phyloP scores from a whole-genome alignment of 2,329 filamentous ascomycete species.

The Immersiporthe knoxdaviesiana region DNA sequence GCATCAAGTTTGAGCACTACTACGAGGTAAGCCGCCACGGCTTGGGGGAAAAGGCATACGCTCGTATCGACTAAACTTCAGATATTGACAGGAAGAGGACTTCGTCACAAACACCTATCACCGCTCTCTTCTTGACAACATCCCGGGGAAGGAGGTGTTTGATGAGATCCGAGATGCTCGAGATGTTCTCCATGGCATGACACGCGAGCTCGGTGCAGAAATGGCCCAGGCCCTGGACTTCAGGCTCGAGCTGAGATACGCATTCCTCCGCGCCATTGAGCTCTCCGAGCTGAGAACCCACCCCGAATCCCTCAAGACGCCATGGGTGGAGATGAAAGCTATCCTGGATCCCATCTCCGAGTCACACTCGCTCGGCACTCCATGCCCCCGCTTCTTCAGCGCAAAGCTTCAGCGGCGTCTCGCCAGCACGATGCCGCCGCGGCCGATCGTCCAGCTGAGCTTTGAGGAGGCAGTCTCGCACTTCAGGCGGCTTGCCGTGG shows the following conservation, averaged over 20 bases:
- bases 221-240: slow-evolving; percentile 60
- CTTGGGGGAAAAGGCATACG: background rate
- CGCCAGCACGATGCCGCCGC: slow-evolving; percentile 89
- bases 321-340: slow-evolving; percentile 55
- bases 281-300: slow-evolving; percentile 49
- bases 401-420: slow-evolving; percentile 88
- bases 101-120: slow-evolving; percentile 93
- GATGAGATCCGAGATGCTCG: slow-evolving; percentile 58
- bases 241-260: slow-evolving; percentile 68
- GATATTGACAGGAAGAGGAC: slow-evolving; percentile 77
- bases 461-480: slow-evolving; percentile 73
- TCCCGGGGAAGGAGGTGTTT: slow-evolving; percentile 61
- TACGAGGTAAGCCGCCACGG: slow-evolving; percentile 69
- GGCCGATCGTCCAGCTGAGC: slow-evolving; percentile 80
- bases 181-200: slow-evolving; percentile 50
- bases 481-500: slow-evolving; percentile 70
- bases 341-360: slow-evolving; percentile 60
- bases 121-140: slow-evolving; percentile 70
- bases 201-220: slow-evolving; percentile 45
- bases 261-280: slow-evolving; percentile 61
- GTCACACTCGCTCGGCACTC: slow-evolving; percentile 63
- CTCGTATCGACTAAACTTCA: slow-evolving; percentile 1
- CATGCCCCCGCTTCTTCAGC: slow-evolving; percentile 81
- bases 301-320: slow-evolving; percentile 51
- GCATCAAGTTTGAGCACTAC: slow-evolving; percentile 81